Percentiles rank a stretch among this genome's conserved stretches.
Conservation (phyloP, 805 yeast genomes). For the Dipodascopsis uninucleata region DNA sequence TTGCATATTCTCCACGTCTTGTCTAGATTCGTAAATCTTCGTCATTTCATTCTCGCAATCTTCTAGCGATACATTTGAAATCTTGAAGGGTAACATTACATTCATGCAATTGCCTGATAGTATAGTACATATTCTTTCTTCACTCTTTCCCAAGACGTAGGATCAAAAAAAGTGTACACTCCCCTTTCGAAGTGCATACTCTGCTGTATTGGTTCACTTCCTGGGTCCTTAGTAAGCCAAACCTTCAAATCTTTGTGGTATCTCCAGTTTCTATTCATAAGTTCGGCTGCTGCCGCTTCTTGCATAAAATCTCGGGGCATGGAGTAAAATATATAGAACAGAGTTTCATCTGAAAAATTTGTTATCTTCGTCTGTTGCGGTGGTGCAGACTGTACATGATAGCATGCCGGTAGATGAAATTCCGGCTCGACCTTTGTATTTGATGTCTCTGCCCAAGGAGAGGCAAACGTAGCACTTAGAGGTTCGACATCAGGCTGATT, state of each 20-base stretch:
- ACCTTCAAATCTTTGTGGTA: conserved; percentile 93
- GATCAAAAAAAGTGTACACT: conserved; percentile 89
- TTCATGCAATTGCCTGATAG: conserved; percentile 59
- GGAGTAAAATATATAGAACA: conserved; percentile 89
- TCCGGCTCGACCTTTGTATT: conserved; percentile 87
- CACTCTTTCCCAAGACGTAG: conserved; percentile 92
- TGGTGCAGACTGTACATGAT: conserved; percentile 42
- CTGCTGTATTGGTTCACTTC: conserved; percentile 78
- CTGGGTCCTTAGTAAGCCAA: conserved; percentile 93
- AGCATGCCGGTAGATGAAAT: conserved; percentile 61
- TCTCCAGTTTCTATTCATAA: conserved; percentile 92
- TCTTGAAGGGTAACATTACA: too few species aligned
- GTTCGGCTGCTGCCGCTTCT: conserved; percentile 87
- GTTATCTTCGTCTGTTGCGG: conserved; percentile 45
- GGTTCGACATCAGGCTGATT: conserved; percentile 41
- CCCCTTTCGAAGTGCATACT: conserved; percentile 88
- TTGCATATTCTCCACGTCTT: too few species aligned
- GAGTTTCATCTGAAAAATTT: conserved; percentile 79
- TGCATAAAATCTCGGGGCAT: conserved; percentile 90
- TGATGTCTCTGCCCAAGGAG: conserved; percentile 94
- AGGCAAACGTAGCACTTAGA: conserved; percentile 64
- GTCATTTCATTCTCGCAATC: too few species aligned
- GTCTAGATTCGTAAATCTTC: too few species aligned
- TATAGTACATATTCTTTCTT: conserved; percentile 59
- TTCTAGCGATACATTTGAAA: too few species aligned